These are phyloP conservation scores for Trametes hirsuta DNA, from an alignment of 1,284 basidiomycete genomes.

Conservation along the genomic window DNA sequence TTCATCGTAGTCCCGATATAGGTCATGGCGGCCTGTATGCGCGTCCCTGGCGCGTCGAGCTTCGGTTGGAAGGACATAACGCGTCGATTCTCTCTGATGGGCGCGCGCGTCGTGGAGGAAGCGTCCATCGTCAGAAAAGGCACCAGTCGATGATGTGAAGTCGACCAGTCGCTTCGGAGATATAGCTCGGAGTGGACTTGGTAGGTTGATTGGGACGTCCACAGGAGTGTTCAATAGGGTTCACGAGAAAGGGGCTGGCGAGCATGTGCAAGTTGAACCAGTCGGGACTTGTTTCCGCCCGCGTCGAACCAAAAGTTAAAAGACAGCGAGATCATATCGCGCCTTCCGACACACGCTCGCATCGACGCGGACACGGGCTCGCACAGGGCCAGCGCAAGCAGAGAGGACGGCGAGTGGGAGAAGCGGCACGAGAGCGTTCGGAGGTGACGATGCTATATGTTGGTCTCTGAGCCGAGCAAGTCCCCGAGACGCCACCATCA, in stretches of 20 bases:
- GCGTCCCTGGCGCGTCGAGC: too few relatives aligned
- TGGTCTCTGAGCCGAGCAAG: slow-evolving; percentile 19
- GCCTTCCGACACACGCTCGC: background rate
- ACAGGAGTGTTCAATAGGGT: background rate
- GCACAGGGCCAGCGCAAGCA: background rate
- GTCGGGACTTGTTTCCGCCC: background rate
- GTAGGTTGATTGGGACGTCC: background rate
- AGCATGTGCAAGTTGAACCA: background rate
- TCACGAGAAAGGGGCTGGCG: background rate
- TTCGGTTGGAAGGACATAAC: background rate
- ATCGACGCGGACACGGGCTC: background rate
- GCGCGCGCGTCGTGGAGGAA: background rate
- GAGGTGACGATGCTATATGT: slow-evolving; percentile 11
- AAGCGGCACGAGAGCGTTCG: background rate
- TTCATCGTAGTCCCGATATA: too few relatives aligned
- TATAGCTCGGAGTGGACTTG: too few relatives aligned
- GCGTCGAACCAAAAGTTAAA: background rate
- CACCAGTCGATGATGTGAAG: background rate
- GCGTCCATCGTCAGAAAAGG: background rate
- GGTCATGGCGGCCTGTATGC: too few relatives aligned
- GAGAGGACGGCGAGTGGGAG: background rate
- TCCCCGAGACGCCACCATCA: slow-evolving; percentile 25
- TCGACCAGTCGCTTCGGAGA: background rate
- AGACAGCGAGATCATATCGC: background rate
- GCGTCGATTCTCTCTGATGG: background rate